These are phyloP conservation scores for Scedosporium minutisporum DNA, from an alignment of 2,329 filamentous ascomycete genomes.

Conservation along the genomic window DNA sequence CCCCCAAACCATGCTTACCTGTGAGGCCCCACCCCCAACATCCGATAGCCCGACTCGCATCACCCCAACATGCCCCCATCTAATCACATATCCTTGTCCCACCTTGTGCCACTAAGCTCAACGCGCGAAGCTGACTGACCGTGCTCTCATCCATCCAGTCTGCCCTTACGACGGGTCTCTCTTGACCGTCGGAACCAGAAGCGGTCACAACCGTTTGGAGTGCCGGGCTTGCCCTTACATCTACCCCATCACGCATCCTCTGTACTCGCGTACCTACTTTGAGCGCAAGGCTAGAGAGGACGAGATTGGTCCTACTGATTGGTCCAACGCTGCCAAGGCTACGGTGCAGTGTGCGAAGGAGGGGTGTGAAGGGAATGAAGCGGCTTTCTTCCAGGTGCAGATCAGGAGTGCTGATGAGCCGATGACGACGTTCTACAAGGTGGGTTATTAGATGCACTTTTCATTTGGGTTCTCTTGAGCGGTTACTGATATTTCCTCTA, in stretches of 20 bases:
- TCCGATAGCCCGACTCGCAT: not conserved
- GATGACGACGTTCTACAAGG: conserved; percentile 94
- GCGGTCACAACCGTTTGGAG: conserved; percentile 71
- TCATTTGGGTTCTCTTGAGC: not conserved
- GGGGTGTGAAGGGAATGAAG: conserved; percentile 70
- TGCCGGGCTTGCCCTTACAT: conserved; percentile 94
- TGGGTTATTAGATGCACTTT: conserved; percentile 24
- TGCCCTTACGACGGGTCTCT: conserved; percentile 79
- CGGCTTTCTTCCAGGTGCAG: conserved; percentile 94
- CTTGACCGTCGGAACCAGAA: conserved; percentile 59
- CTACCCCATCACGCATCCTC: conserved; percentile 67
- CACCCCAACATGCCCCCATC: not conserved
- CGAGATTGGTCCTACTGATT: conserved; percentile 78
- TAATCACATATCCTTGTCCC: not conserved
- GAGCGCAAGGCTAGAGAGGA: conserved; percentile 80
- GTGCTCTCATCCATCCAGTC: conserved; percentile 37
- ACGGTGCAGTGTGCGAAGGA: conserved; percentile 74
- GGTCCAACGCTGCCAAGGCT: conserved; percentile 84
- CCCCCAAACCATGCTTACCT: conserved; percentile 4
- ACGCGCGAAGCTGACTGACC: not conserved
- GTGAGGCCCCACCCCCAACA: conserved; percentile 3
- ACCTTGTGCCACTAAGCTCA: not conserved
- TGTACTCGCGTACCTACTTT: conserved; percentile 76
- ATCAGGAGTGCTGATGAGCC: conserved; percentile 97
- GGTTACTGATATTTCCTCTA: conserved; percentile 19